These are phyloP conservation scores for Bjerkandera adusta DNA, from an alignment of 1,284 basidiomycete genomes.

Conservation along the genomic window DNA sequence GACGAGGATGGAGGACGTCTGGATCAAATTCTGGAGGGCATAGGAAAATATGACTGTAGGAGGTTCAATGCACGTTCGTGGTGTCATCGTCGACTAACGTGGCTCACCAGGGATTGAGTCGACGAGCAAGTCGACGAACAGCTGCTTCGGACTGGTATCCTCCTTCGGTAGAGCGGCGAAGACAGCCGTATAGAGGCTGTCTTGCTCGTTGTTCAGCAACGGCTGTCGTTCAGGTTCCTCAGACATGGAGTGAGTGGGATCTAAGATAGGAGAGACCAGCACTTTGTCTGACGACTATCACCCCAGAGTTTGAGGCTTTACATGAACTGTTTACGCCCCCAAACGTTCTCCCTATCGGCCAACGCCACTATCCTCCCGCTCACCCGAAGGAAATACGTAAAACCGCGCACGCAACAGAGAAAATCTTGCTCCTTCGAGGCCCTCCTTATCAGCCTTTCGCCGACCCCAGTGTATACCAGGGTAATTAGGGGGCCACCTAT, in stretches of 20 bases:
- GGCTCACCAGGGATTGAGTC: constrained; percentile 56
- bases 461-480: neutral
- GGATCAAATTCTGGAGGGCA: constrained; percentile 70
- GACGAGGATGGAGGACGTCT: constrained; percentile 61
- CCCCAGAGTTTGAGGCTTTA: no score
- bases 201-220: constrained; percentile 13
- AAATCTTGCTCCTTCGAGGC: neutral
- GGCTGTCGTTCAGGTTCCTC: constrained; percentile 21
- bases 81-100: neutral
- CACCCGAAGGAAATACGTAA: no score
- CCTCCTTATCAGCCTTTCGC: neutral
- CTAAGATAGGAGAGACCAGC: constrained; percentile 11
- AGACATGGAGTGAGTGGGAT: constrained; percentile 5
- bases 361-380: no score
- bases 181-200: neutral
- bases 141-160: constrained; percentile 22
- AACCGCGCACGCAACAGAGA: no score
- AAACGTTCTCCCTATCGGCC: no score
- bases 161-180: constrained; percentile 19
- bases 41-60: constrained; percentile 42
- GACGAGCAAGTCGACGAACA: constrained; percentile 46
- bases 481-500: neutral
- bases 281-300: constrained; percentile 2
- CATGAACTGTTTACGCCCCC: no score
- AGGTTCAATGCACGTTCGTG: neutral